Evolutionary conservation across 441 rosid species (phyloP), one percentile per base, ranked within the genome.

Genomic region (Brassica hybrid): DNA sequence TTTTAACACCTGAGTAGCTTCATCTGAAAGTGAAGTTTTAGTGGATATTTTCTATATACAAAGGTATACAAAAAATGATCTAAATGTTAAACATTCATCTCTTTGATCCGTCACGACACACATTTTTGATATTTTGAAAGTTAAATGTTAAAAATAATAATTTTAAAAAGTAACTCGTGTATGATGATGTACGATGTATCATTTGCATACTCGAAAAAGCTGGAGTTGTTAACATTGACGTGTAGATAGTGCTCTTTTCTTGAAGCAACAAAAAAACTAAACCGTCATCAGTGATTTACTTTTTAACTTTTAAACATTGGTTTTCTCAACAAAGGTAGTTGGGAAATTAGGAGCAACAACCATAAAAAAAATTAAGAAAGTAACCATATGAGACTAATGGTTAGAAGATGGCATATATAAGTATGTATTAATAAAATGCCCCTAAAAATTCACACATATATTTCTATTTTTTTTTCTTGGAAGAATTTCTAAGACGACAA

Each of bases 191-290:
- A 13, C 6, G 57, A 61, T 77, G 72, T 25, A 64, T 64, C 66
- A 3, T 64, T 65, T 34, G 73, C 76, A 65, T 0, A 59, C 65
- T 72, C 73, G 38, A 78, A 79, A 78, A 73, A 73, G 45, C 45
- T 38, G 2, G 66, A 62, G 48, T 78, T 45, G 78, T 79, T 79
- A 68, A 68, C 18, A 8, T 50, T 67, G 74, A 73, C 71, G 81
- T 62, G 74, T 52, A 23, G 70, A 78, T 67, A 30, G 61, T 73
- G 59, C 57, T 25, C 65, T 4, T 73, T 73, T 61, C 81, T 73
- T 61, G 66, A 78, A 78, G 78, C 81, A 67, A 73, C 74, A n/a
- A 78, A 67, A 27, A 54, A 25, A 57, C 56, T 16, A 52, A 52
- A 52, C 58, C 58, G 11, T 52, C 58, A 7, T 41, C 23, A 2